phyloP scores from a whole-genome alignment of 495 filamentous ascomycete species.

The Penicillium angulare region DNA sequence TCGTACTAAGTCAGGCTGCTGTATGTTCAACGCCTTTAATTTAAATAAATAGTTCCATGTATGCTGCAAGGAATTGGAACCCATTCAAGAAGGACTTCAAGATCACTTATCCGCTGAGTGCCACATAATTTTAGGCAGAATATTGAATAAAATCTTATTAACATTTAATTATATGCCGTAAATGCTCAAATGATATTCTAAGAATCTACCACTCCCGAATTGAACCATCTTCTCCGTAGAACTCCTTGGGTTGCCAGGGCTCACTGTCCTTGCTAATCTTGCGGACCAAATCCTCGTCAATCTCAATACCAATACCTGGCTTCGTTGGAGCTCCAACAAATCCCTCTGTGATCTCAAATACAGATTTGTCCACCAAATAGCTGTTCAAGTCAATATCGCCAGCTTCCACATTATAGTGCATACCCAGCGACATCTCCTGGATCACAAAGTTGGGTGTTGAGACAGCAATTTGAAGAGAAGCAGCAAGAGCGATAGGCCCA shows the following conservation, averaged over 20 bases:
- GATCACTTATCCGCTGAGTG: too few relatives aligned
- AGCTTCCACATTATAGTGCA: conserved; percentile 70
- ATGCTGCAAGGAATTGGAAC: too few relatives aligned
- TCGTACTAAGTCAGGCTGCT: too few relatives aligned
- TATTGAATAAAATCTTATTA: too few relatives aligned
- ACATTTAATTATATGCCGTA: too few relatives aligned
- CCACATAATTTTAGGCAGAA: too few relatives aligned
- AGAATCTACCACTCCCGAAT: conserved; percentile 68
- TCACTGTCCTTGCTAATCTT: conserved; percentile 50
- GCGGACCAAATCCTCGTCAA: conserved; percentile 67
- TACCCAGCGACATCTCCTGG: conserved; percentile 79
- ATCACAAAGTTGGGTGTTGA: conserved; percentile 71
- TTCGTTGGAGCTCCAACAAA: conserved; percentile 63
- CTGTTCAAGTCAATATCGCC: conserved; percentile 65
- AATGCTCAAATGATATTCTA: not conserved
- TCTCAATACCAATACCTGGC: conserved; percentile 71
- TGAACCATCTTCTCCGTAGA: conserved; percentile 67
- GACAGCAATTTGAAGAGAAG: conserved; percentile 68
- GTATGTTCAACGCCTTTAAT: too few relatives aligned
- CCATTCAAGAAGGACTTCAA: too few relatives aligned
- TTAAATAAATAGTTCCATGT: too few relatives aligned
- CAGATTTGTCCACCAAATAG: conserved; percentile 61
- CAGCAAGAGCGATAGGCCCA: conserved; percentile 74
- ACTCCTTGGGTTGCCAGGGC: conserved; percentile 62
- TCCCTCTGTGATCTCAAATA: conserved; percentile 66